Base-by-base conservation (phyloP, 1,139 yeast species). In the Maudiozyma humilis region DNA sequence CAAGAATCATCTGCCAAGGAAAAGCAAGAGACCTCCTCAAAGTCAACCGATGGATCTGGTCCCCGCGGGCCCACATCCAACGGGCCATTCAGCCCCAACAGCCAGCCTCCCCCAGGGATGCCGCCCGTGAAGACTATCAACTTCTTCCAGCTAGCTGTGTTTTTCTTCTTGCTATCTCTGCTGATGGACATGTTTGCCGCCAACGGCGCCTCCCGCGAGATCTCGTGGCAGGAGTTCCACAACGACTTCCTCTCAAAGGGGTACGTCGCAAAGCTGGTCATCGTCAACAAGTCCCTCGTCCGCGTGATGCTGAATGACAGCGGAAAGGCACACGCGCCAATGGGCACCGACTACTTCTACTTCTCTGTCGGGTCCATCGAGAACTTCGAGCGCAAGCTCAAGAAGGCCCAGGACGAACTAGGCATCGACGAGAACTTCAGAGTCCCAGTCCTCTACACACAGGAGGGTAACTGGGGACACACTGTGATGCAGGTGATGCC, bases 321-420 rank as follows among this genome's bases (percentile, higher is more conserved):
- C 16, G 87, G 76, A 18, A 63, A 57, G 46, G 60, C 62, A 29
- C 80, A 45, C 58, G 65, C 52, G 58, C 68, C 54, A 67, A 67
- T 50, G 64, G 76, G 47, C 54, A 64, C 59, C 41, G 66, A 72
- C 12, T 74, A 71, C 25, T 80, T 76, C 40, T 70, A 70, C 40
- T 80, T 83, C 65, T 78, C 82, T 6, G 80, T 83, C 57, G 91
- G 91, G 2, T 80, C 89, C 0, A 75, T 83, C 15, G 84, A 80
- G 43, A 73, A 72, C 43, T 83, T 83, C 60, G 93, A 83, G 61
- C 82, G 76, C 48, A 82, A 80, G 54, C 66, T 83, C 65, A 72
- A 73, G 49, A 65, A 68, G 34, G 75, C 78, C 3, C 88, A 82
- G 60, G 79, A 79, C 45, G 77, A 78, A 47, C 66, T 78, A 53